Evolutionary conservation across 345 rosid genomes (phyloP), one percentile per base, ranked within the genome.

Genomic region (Gossypium sturtianum): DNA sequence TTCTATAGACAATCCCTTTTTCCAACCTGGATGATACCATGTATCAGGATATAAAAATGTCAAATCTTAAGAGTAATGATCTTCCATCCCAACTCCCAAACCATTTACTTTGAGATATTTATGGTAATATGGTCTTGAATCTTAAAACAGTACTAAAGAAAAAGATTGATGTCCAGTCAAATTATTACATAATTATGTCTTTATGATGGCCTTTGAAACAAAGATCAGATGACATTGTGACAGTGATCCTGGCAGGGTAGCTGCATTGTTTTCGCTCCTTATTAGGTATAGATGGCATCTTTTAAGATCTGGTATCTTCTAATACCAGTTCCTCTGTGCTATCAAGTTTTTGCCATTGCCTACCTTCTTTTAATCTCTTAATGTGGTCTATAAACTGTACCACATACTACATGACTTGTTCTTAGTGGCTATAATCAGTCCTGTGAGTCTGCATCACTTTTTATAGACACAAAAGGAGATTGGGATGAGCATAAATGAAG

Each of bases 11-110:
- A 12, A 71, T 6, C 20, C 51, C 45, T 20, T 54, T 34, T 71
- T 34, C 74, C 63, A 34, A 53, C 20, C 38, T 13, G 52, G 64
- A 38, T 19, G 74, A 56, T 56, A 38, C 74, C n/a, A 20, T 71
- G 74, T 20, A 38, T 41, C 64, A 56, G 64, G 12, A 71, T 38
- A 54, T 19, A 13, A 56, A 71, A 56, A 56, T 71, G 74, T 71
- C 64, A 27, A 52, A 29, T 52, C 73, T 51, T 22, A 17, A 4
- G 25, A 43, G n/a, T 17, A 17, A 51, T 51, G 23, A 16, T 69
- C 58, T 51, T 59, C 23, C 59, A 9, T 25, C 59, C 58, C 56
- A 25, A 58, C 29, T 69, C 16, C 59, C 45, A 41, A 27, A 70
- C 73, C 54, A 20, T 70, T 70, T 51, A 27, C 60, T 17, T 29